Conservation (phyloP, 2,329 filamentous ascomycete genomes). For the Trichophyton verrucosum region DNA sequence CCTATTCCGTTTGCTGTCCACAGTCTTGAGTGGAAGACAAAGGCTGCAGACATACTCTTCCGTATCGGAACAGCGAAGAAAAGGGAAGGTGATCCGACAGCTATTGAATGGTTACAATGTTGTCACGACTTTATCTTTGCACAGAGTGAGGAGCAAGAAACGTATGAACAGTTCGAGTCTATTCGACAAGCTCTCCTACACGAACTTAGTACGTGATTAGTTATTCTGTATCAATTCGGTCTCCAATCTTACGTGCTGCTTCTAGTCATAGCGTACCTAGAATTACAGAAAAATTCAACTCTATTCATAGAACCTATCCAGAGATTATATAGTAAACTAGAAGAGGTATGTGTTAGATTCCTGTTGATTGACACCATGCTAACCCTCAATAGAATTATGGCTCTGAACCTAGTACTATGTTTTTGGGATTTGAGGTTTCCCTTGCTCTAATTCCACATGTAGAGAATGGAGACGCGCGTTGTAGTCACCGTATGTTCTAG, state of each 20-base stretch:
- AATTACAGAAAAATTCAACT: conserved; percentile 32
- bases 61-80: conserved; percentile 56
- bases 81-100: conserved; percentile 38
- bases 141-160: conserved; percentile 16
- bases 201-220: conserved; percentile 43
- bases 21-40: conserved; percentile 44
- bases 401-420: conserved; percentile 51
- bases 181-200: conserved; percentile 57
- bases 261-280: conserved; percentile 20
- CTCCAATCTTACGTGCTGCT: not conserved
- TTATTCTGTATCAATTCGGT: not conserved
- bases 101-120: conserved; percentile 61
- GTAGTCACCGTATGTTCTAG: not conserved
- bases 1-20: conserved; percentile 12
- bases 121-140: conserved; percentile 41
- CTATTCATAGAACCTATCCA: conserved; percentile 39
- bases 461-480: not conserved
- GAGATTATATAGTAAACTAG: conserved; percentile 48
- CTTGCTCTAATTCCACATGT: conserved; percentile 19
- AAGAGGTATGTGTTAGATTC: conserved; percentile 22
- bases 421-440: conserved; percentile 58
- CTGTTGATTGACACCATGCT: not conserved
- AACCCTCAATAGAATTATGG: conserved; percentile 39
- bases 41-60: conserved; percentile 54
- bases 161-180: conserved; percentile 50